These are phyloP conservation scores for Salicornia ramosissima DNA, from an alignment of 148 eudicot genomes.

Conservation along the genomic window DNA sequence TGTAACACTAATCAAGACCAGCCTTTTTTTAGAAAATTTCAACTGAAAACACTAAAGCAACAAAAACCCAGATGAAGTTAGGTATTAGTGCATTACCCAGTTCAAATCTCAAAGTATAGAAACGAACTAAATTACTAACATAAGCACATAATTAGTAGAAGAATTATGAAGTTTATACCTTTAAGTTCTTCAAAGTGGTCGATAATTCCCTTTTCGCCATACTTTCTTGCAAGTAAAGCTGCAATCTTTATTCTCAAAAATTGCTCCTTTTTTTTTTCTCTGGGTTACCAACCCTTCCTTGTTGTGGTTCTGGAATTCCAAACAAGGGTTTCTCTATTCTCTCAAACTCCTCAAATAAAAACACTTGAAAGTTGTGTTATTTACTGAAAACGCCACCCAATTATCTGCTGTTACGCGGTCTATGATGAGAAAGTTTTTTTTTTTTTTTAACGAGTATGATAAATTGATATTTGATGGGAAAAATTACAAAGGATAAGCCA, in stretches of 20 bases:
- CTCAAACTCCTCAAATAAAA: neutral
- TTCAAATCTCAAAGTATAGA: constrained; percentile 16
- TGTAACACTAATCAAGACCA: constrained; percentile 1
- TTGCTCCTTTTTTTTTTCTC: constrained; percentile 7
- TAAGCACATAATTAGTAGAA: constrained; percentile 10
- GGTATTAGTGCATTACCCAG: constrained; percentile 25
- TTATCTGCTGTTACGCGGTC: constrained; percentile 9
- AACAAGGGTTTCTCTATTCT: constrained; percentile 1
- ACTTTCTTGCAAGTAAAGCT: neutral
- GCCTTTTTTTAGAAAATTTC: constrained; percentile 4
- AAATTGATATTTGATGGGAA: neutral
- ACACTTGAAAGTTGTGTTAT: constrained; percentile 2
- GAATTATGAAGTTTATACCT: constrained; percentile 37
- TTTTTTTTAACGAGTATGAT: too few relatives aligned
- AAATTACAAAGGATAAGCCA: neutral
- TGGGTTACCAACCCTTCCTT: constrained; percentile 1
- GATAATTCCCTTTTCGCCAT: constrained; percentile 86
- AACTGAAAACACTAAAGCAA: constrained; percentile 12
- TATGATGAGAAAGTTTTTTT: neutral
- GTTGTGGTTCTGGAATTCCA: neutral
- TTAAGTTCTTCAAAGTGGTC: constrained; percentile 64
- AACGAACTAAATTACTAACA: constrained; percentile 5
- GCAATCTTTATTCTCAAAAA: constrained; percentile 15
- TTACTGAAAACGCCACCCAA: constrained; percentile 9
- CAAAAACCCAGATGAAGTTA: constrained; percentile 16